Evolutionary conservation across 768 basidiomycete species (phyloP), one percentile per base, ranked within the genome.

Genomic region (Hydnomerulius pinastri): DNA sequence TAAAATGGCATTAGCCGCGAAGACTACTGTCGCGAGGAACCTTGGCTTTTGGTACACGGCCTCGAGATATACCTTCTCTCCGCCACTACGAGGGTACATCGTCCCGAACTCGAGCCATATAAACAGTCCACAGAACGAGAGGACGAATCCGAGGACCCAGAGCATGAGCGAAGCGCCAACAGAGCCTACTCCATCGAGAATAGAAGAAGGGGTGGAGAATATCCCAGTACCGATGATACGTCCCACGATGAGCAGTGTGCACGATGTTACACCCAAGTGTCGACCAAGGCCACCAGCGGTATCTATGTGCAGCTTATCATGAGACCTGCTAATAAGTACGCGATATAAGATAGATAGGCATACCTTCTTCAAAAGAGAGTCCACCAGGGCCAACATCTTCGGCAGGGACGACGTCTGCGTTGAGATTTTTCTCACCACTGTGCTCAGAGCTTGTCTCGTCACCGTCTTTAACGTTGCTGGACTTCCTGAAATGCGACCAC

Each of bases 161-260:
- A 83, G 76, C 75, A 84, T 76, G 42, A 84, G 67, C 0, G 81
- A 82, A 1, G 82, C 81, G 17, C 82, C 83, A 15, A 83, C 68
- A 6, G 80, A 82, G 11, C 77, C 78, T 0, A 83, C 82, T 0
- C 79, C 77, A 0, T 64, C 71, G 25, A 85, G 73, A 57, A 85
- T 83, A 1, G 78, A 78, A 0, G 81, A 81, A 0, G 82, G 83
- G 0, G 82, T 83, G 1, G 80, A 80, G 66, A 83, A 84, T 51
- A 85, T 83, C n/a, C 81, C 82, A 0, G 82, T 84, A 0, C 82
- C 81, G 54, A 83, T 82, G 50, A 84, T 80, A 21, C 74, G 72
- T 0, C 81, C 81, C 23, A 82, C 74, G 29, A 81, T 81, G 17
- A 81, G 68, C 55, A 82, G 73, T 0, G 81, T 82, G 52, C 80